These are phyloP conservation scores for Friedmanniomyces endolithicus DNA, from an alignment of 495 filamentous ascomycete species.

Conservation along the genomic window DNA sequence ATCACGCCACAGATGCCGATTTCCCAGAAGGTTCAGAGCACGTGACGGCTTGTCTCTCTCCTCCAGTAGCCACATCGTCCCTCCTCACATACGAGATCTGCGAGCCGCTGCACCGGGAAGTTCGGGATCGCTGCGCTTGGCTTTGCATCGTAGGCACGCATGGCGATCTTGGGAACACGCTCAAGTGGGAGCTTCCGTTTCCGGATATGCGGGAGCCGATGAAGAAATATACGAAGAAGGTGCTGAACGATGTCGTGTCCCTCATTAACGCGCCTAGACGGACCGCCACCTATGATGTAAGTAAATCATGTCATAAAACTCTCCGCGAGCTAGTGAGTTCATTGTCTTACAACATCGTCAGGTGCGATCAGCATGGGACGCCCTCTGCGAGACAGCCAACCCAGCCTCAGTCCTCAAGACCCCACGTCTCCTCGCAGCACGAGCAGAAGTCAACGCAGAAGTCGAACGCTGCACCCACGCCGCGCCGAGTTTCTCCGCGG, in stretches of 20 bases:
- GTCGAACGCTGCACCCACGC: conserved; percentile 42
- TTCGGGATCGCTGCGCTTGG: conserved; percentile 38
- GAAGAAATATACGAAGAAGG: conserved; percentile 44
- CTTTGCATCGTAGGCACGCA: conserved; percentile 46
- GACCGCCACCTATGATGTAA: conserved; percentile 41
- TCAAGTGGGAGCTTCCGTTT: conserved; percentile 48
- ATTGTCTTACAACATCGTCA: neutral
- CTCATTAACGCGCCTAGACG: conserved; percentile 47
- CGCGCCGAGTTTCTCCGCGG: conserved; percentile 43
- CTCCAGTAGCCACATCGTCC: conserved; percentile 45
- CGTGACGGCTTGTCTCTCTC: conserved; percentile 43
- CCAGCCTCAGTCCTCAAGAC: conserved; percentile 38
- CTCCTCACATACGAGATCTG: conserved; percentile 48
- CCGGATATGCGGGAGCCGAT: conserved; percentile 44
- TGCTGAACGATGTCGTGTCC: conserved; percentile 42
- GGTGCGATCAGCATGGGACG: conserved; percentile 39
- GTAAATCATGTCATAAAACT: too few species aligned
- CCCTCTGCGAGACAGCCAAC: conserved; percentile 30
- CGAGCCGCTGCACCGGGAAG: conserved; percentile 34
- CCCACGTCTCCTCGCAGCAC: conserved; percentile 33
- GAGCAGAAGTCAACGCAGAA: conserved; percentile 42
- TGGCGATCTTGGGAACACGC: conserved; percentile 44
- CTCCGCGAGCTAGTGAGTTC: neutral
- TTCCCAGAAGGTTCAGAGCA: conserved; percentile 39
- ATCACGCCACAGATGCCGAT: conserved; percentile 35